These are phyloP conservation scores for Akanthomyces dipterigenus DNA, from an alignment of 2,329 filamentous ascomycete genomes.

Conservation along the genomic window DNA sequence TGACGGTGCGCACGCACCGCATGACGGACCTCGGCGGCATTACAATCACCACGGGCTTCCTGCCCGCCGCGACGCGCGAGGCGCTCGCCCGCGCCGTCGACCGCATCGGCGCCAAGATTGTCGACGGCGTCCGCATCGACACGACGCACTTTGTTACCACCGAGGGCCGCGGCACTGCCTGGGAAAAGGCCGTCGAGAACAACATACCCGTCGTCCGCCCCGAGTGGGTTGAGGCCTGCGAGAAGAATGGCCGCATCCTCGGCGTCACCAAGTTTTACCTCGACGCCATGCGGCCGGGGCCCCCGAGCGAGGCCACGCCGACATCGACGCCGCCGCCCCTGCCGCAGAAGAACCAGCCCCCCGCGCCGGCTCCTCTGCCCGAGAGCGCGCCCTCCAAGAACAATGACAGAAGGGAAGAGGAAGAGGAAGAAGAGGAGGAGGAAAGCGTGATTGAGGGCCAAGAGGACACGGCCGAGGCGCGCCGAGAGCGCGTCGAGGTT, in stretches of 20 bases:
- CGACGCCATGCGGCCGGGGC: constrained; percentile 58
- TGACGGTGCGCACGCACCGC: constrained; percentile 88
- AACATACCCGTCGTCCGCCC: constrained; percentile 96
- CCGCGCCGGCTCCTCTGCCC: constrained; percentile 13
- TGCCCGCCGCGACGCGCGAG: constrained; percentile 68
- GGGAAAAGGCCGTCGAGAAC: constrained; percentile 96
- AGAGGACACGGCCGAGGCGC: constrained; percentile 14
- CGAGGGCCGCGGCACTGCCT: constrained; percentile 79
- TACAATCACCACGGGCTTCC: constrained; percentile 77
- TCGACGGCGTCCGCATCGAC: constrained; percentile 86
- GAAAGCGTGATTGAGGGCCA: constrained; percentile 17
- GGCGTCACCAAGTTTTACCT: constrained; percentile 95
- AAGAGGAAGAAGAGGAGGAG: constrained; percentile 18
- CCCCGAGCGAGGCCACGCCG: constrained; percentile 29
- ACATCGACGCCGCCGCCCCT: constrained; percentile 21
- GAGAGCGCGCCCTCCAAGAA: constrained; percentile 10
- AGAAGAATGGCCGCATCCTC: constrained; percentile 84
- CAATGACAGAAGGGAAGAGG: constrained; percentile 16
- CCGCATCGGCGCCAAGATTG: constrained; percentile 85
- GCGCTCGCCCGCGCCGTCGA: constrained; percentile 69
- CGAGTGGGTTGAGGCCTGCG: constrained; percentile 97
- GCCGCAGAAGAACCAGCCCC: constrained; percentile 29
- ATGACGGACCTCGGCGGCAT: constrained; percentile 97
- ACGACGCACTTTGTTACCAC: constrained; percentile 98
- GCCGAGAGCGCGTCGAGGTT: constrained; percentile 21